Conservation (phyloP, 768 basidiomycete genomes). For the Amanita pallidorosea region DNA sequence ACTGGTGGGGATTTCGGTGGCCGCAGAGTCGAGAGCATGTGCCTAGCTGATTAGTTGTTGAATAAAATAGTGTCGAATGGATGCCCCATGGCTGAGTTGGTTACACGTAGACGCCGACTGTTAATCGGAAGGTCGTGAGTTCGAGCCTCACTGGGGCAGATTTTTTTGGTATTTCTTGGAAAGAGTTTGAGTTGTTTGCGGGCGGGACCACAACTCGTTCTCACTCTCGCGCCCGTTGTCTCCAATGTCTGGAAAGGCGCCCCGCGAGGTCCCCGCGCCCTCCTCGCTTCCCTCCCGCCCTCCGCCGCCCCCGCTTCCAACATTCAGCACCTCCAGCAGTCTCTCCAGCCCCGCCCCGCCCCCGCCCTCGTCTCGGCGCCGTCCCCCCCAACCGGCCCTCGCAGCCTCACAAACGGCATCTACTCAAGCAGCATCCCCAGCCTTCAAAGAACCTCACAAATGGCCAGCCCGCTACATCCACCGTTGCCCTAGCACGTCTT, state of each 20-base stretch:
- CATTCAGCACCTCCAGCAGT: slow-evolving; percentile 16
- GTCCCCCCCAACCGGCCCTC: slow-evolving; percentile 57
- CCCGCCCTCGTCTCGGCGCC: slow-evolving; percentile 33
- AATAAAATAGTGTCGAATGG: neutral
- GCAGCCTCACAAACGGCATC: slow-evolving; percentile 39
- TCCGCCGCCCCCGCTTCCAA: slow-evolving; percentile 11
- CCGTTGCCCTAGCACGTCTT: slow-evolving; percentile 12
- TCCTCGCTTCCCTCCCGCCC: slow-evolving; percentile 37
- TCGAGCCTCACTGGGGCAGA: slow-evolving; percentile 58
- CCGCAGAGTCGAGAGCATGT: too few species aligned
- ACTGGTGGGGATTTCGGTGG: too few species aligned
- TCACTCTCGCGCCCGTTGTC: slow-evolving; percentile 3
- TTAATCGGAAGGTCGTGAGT: slow-evolving; percentile 67
- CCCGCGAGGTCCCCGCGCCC: slow-evolving; percentile 67
- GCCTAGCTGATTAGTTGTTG: neutral
- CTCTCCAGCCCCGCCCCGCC: slow-evolving; percentile 11
- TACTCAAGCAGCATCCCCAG: slow-evolving; percentile 17
- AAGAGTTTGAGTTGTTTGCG: slow-evolving; percentile 4
- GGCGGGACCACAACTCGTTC: neutral
- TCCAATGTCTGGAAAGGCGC: slow-evolving; percentile 67
- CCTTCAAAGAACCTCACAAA: slow-evolving; percentile 35
- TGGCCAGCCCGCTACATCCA: slow-evolving; percentile 17
- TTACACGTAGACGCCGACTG: slow-evolving; percentile 74
- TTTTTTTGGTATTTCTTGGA: neutral
- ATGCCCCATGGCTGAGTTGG: slow-evolving; percentile 72